Base-by-base conservation (phyloP, 2,329 filamentous ascomycete genomes). In the Fusarium metavorans region DNA sequence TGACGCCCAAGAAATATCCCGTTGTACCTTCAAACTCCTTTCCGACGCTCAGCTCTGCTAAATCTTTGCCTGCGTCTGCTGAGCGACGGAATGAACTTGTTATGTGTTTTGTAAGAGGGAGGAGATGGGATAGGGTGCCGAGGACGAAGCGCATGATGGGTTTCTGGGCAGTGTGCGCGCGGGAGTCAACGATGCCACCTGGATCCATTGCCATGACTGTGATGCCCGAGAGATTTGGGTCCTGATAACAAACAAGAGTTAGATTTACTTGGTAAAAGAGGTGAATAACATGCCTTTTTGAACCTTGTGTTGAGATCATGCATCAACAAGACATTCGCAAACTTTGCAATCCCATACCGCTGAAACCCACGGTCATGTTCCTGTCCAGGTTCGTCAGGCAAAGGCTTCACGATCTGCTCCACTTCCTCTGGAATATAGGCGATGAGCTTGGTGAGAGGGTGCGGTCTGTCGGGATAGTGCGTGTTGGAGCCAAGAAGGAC, bases 321-420 rank as follows among this genome's bases (percentile, higher is more conserved):
- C 77, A 78, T 78, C n/a, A 78, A 77, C 67, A 78, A 72, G 20
- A 78, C 67, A 59, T 78, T 78, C 0, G 71, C 71, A 6, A 79
- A 35, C 20, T 79, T 79, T 0, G 76, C 54, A 1, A 67, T 74
- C 5, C 66, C 75, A 10, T 79, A 79, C 4, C 75, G 58, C 37
- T 78, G 74, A 4, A 79, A 79, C 2, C 77, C 77, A 11, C 68
- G 65, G 11, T 76, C 69, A 14, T 78, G 60, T 9, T 73, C 74
- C 3, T 69, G 48, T 0, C 76, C 76, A 5, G 52, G 34, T 1
- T 27, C 18, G 10, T 78, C 74, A 0, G 48, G 37, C 1, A 0
- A 3, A 0, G 76, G 74, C 9, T 68, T 76, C 0, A 67, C 25
- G 1, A 78, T 25, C 2, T 27, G 2, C 11, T 71, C 63, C 1